phyloP scores from a whole-genome alignment of 2,329 filamentous ascomycete genomes.

The Diplodia mutila region DNA sequence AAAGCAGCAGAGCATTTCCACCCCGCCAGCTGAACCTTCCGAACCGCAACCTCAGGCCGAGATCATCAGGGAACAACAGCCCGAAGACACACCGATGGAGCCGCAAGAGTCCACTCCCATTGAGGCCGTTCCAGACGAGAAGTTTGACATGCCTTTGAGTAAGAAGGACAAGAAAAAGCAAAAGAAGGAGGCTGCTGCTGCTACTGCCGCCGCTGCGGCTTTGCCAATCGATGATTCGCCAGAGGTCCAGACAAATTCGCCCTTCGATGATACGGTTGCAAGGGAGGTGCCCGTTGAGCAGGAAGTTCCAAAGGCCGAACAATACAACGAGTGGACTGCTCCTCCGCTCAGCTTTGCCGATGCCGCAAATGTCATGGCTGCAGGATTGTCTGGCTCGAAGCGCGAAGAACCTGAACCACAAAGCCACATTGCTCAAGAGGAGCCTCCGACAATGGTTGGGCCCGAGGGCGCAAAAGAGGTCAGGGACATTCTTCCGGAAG shows the following conservation, averaged over 20 bases:
- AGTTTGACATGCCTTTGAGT: slow-evolving; percentile 10
- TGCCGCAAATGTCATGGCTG: background rate
- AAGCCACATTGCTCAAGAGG: background rate
- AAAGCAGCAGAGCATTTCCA: slow-evolving; percentile 25
- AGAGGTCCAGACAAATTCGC: background rate
- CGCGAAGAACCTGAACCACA: background rate
- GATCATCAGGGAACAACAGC: background rate
- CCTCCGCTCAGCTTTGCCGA: background rate
- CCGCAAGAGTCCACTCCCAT: slow-evolving; percentile 1
- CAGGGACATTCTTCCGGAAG: background rate
- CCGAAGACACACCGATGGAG: slow-evolving; percentile 19
- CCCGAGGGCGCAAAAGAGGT: background rate
- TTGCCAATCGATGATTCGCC: background rate
- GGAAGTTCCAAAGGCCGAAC: background rate
- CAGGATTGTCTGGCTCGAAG: background rate
- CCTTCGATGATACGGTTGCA: background rate
- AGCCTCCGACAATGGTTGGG: background rate
- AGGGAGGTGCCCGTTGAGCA: background rate
- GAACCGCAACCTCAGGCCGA: background rate
- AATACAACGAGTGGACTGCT: background rate
- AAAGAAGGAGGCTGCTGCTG: slow-evolving; percentile 28
- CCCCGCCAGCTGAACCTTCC: slow-evolving; percentile 25
- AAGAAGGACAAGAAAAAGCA: slow-evolving; percentile 31
- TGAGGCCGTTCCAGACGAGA: background rate
- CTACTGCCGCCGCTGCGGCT: slow-evolving; percentile 16